Percentiles rank a stretch among this genome's conserved stretches.
phyloP scores from a whole-genome alignment of 768 basidiomycete genomes.

The Hygrophoropsis aurantiaca region DNA sequence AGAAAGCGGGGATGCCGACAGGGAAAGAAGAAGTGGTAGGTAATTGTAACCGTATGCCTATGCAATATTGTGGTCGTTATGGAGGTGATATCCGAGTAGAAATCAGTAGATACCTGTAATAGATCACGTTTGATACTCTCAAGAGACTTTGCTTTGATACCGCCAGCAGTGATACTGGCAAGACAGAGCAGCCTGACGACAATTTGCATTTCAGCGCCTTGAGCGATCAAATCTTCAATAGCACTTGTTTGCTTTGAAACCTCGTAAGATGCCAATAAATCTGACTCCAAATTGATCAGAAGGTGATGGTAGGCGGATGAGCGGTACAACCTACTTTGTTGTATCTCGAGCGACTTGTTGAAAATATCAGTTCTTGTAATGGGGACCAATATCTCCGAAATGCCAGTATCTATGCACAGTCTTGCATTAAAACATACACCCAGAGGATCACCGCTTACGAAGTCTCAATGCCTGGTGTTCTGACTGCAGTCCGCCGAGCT shows the following conservation, averaged over 20 bases:
- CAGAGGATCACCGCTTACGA: slow-evolving; percentile 55
- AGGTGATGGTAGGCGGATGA: slow-evolving; percentile 2
- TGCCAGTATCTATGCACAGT: slow-evolving; percentile 70
- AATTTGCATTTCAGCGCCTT: slow-evolving; percentile 78
- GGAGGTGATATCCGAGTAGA: not conserved
- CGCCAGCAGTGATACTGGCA: slow-evolving; percentile 79
- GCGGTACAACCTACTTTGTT: slow-evolving; percentile 70
- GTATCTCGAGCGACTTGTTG: slow-evolving; percentile 89
- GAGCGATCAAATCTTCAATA: slow-evolving; percentile 89
- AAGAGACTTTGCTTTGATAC: slow-evolving; percentile 82
- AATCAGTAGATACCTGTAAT: slow-evolving; percentile 57
- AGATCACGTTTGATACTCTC: slow-evolving; percentile 92
- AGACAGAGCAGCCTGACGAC: slow-evolving; percentile 84
- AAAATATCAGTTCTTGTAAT: slow-evolving; percentile 85
- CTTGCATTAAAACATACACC: slow-evolving; percentile 2
- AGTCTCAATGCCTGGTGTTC: slow-evolving; percentile 89
- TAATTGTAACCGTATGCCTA: slow-evolving; percentile 77
- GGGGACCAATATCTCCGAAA: slow-evolving; percentile 90
- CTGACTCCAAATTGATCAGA: slow-evolving; percentile 40
- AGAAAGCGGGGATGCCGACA: slow-evolving; percentile 65
- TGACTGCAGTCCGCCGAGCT: slow-evolving; percentile 85
- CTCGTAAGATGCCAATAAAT: slow-evolving; percentile 93
- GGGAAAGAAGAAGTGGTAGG: slow-evolving; percentile 65
- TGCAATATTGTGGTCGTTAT: slow-evolving; percentile 25
- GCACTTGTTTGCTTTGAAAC: slow-evolving; percentile 73